These are phyloP conservation scores for Elongisporangium undulatum DNA, from an alignment of 352 stramenopile genomes.

Conservation along the genomic window DNA sequence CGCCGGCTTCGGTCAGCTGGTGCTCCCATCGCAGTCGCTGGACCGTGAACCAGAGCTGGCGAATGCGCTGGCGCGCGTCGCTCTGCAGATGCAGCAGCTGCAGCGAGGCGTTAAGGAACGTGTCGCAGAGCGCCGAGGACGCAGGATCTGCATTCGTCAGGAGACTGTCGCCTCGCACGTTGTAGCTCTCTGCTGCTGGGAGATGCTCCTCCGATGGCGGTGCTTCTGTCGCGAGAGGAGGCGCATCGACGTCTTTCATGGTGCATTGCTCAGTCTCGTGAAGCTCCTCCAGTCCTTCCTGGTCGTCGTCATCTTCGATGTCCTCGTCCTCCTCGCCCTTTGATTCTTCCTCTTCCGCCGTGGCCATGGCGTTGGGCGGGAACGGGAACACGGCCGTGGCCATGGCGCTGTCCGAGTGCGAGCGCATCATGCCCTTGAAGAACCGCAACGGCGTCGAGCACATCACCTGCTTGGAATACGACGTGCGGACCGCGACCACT, in stretches of 20 bases:
- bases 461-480: background rate
- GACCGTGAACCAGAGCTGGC: constrained; percentile 58
- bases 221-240: background rate
- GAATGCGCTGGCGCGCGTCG: constrained; percentile 45
- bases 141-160: background rate
- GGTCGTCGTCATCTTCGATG: background rate
- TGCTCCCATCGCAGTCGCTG: constrained; percentile 54
- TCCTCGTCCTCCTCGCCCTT: constrained; percentile 1
- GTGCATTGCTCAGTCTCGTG: background rate
- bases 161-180: background rate
- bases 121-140: constrained; percentile 9
- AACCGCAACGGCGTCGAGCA: constrained; percentile 13
- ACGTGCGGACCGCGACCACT: background rate
- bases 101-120: constrained; percentile 56
- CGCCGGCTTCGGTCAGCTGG: constrained; percentile 59
- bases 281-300: background rate
- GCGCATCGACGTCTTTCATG: background rate
- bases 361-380: constrained; percentile 2
- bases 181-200: background rate
- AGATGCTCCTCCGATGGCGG: background rate
- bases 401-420: constrained; percentile 28
- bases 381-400: constrained; percentile 9
- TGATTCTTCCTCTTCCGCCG: background rate
- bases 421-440: constrained; percentile 16
- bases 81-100: constrained; percentile 64